Percentiles rank a stretch among this genome's conserved stretches.
Evolutionary conservation across 2,329 filamentous ascomycete genomes (phyloP).

Genomic region (Nakataea oryzae): DNA sequence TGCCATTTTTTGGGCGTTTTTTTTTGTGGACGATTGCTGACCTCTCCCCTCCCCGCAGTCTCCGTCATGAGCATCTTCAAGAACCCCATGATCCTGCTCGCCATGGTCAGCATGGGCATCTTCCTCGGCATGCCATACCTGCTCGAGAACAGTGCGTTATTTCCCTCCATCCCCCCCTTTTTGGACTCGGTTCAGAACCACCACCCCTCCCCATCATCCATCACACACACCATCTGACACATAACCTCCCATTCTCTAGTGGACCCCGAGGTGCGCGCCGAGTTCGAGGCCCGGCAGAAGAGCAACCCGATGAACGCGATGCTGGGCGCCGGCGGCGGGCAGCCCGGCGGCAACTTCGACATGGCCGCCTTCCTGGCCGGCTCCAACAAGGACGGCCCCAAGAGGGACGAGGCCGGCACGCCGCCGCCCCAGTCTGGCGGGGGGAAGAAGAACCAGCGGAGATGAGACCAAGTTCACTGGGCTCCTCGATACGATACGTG

Average conservation of each 20-base stretch:
- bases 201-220: no score
- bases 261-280: slow-evolving; percentile 90
- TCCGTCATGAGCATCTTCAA: slow-evolving; percentile 75
- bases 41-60: slow-evolving; percentile 22
- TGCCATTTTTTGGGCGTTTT: slow-evolving; percentile 6
- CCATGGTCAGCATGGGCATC: slow-evolving; percentile 67
- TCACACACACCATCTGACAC: background rate
- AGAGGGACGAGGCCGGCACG: slow-evolving; percentile 26
- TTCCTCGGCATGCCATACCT: slow-evolving; percentile 92
- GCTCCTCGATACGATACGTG: background rate
- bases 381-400: slow-evolving; percentile 20
- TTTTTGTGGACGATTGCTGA: slow-evolving; percentile 16
- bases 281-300: slow-evolving; percentile 86
- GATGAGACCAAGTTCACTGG: slow-evolving; percentile 8
- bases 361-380: slow-evolving; percentile 55
- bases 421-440: slow-evolving; percentile 9
- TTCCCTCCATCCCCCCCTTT: background rate
- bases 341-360: slow-evolving; percentile 45
- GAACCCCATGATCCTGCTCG: slow-evolving; percentile 95
- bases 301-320: slow-evolving; percentile 54
- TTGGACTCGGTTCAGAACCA: no score
- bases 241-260: slow-evolving; percentile 41
- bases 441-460: slow-evolving; percentile 32
- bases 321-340: slow-evolving; percentile 27
- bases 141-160: slow-evolving; percentile 79